Conservation (phyloP, 106 monocot species). For the Dendrobium huoshanense region DNA sequence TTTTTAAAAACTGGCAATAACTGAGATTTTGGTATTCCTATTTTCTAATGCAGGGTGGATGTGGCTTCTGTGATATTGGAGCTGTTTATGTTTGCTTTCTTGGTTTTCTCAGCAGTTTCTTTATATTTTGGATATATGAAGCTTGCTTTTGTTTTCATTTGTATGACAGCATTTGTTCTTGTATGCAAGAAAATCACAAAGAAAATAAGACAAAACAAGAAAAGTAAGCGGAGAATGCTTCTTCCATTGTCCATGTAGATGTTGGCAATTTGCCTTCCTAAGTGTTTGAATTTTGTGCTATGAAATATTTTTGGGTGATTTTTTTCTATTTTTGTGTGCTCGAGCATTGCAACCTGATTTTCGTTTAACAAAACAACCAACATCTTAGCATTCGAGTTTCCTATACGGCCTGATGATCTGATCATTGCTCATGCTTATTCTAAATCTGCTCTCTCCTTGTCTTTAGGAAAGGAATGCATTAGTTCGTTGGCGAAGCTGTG, state of each 20-base stretch:
- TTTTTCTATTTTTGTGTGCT: neutral
- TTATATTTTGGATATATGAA: slow-evolving; percentile 71
- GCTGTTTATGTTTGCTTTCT: slow-evolving; percentile 65
- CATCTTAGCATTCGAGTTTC: neutral
- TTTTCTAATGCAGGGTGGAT: slow-evolving; percentile 58
- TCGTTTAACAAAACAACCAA: neutral
- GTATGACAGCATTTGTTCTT: slow-evolving; percentile 33
- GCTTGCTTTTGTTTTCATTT: slow-evolving; percentile 54
- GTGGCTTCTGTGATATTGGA: slow-evolving; percentile 59
- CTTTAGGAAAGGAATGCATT: no score
- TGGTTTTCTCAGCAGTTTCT: slow-evolving; percentile 58
- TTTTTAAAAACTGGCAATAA: neutral
- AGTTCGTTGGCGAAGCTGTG: no score
- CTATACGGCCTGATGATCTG: neutral
- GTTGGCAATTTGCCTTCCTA: neutral
- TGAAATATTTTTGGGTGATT: neutral
- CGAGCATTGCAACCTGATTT: neutral
- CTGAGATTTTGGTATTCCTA: neutral
- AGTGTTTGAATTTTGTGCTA: neutral
- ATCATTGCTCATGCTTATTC: no score
- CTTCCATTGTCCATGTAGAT: slow-evolving; percentile 79
- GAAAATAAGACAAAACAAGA: slow-evolving; percentile 58
- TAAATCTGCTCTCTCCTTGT: no score
- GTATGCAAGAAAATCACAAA: slow-evolving; percentile 65
- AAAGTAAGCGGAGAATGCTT: slow-evolving; percentile 82